Percentiles rank a stretch among this genome's conserved stretches.
Conservation (phyloP, 441 rosid species). For the Gossypium schwendimanii region DNA sequence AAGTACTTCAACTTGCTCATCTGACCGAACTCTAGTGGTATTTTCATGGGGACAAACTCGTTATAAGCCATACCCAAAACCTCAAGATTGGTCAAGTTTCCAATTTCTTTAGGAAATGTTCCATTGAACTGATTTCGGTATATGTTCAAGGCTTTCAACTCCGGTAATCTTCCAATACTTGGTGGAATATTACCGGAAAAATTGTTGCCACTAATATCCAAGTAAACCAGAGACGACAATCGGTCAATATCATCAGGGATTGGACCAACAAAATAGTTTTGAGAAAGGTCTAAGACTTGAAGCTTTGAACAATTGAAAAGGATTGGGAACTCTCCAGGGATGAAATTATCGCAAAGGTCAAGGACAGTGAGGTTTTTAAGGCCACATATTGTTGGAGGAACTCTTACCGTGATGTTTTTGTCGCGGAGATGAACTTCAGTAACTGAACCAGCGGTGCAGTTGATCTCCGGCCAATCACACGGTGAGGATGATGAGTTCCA, state of each 20-base stretch:
- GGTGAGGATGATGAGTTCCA: slow-evolving; percentile 62
- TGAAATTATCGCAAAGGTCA: slow-evolving; percentile 32
- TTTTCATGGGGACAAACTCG: slow-evolving; percentile 39
- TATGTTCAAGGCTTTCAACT: slow-evolving; percentile 32
- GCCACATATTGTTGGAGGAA: slow-evolving; percentile 57
- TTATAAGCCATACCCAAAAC: slow-evolving; percentile 36
- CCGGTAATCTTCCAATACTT: slow-evolving; percentile 35
- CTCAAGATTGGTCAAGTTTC: slow-evolving; percentile 55
- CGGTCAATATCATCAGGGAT: slow-evolving; percentile 52
- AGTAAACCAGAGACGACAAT: slow-evolving; percentile 28
- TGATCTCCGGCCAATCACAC: slow-evolving; percentile 53
- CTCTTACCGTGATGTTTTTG: slow-evolving; percentile 31
- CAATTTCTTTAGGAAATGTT: slow-evolving; percentile 70
- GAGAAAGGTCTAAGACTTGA: slow-evolving; percentile 43
- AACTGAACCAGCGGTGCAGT: slow-evolving; percentile 36
- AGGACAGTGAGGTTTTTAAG: slow-evolving; percentile 44
- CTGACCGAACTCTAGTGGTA: slow-evolving; percentile 54
- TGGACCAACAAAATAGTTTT: slow-evolving; percentile 56
- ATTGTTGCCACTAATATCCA: slow-evolving; percentile 46
- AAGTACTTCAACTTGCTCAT: slow-evolving; percentile 43
- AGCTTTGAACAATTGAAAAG: slow-evolving; percentile 63
- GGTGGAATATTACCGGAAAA: slow-evolving; percentile 66
- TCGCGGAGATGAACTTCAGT: slow-evolving; percentile 26
- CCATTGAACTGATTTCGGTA: slow-evolving; percentile 49
- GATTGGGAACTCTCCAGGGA: slow-evolving; percentile 56